phyloP scores from a whole-genome alignment of 2,329 filamentous ascomycete genomes.

The Fusarium sacchari region DNA sequence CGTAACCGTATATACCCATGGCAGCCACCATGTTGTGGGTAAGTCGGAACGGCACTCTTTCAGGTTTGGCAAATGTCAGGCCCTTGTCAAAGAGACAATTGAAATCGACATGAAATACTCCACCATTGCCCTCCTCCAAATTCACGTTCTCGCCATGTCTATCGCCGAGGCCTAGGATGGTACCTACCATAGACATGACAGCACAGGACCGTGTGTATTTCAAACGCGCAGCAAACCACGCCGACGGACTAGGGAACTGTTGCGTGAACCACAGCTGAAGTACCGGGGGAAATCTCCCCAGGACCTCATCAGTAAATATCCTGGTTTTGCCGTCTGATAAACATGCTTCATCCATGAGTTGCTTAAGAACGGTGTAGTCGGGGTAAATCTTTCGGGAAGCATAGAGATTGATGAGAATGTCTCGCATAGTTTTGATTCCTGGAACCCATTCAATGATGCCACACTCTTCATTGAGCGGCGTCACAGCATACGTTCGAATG shows the following conservation, averaged over 20 bases:
- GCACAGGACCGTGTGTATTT: constrained; percentile 93
- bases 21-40: constrained; percentile 99
- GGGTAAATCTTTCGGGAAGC: constrained; percentile 75
- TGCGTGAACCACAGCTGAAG: constrained; percentile 96
- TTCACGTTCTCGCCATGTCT: constrained; percentile 97
- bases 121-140: constrained; percentile 91
- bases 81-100: constrained; percentile 99
- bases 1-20: constrained; percentile 94
- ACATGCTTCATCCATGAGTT: constrained; percentile 71
- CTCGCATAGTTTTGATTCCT: constrained; percentile 91
- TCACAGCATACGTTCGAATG: constrained; percentile 97
- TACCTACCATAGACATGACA: constrained; percentile 99
- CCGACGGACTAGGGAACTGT: constrained; percentile 90
- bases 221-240: constrained; percentile 90
- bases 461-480: constrained; percentile 96
- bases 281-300: constrained; percentile 79
- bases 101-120: constrained; percentile 97
- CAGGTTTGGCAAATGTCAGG: constrained; percentile 92
- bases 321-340: constrained; percentile 67
- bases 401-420: constrained; percentile 85
- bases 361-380: constrained; percentile 75
- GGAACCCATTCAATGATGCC: constrained; percentile 99
- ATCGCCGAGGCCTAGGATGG: constrained; percentile 92
- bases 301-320: constrained; percentile 75
- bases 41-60: constrained; percentile 93